A percentile compares a stretch with the other conserved stretches of the same genome.
phyloP scores from a whole-genome alignment of 768 basidiomycete species.

The Phylloporus arenicola region DNA sequence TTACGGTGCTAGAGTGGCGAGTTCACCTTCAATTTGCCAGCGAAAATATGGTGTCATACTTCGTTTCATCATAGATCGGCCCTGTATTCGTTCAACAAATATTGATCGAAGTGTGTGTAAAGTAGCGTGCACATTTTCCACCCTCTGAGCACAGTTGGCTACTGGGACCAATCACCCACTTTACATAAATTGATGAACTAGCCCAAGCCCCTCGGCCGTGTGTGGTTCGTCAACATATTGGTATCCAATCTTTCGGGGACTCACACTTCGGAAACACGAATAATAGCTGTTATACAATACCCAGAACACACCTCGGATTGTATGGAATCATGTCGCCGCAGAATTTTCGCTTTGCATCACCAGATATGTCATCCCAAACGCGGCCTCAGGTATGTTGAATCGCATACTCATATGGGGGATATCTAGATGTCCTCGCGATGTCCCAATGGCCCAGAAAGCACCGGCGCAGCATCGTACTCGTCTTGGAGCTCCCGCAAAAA shows the following conservation, averaged over 20 bases:
- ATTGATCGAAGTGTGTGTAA: not conserved
- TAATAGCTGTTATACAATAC: too few relatives aligned
- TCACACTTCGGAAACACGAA: too few relatives aligned
- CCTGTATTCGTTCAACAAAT: not conserved
- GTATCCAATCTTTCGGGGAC: too few relatives aligned
- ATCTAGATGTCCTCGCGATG: not conserved
- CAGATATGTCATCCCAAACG: not conserved
- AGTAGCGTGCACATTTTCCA: too few relatives aligned
- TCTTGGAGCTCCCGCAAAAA: slow-evolving; percentile 57
- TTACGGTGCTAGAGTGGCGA: not conserved
- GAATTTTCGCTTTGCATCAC: not conserved
- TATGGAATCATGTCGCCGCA: too few relatives aligned
- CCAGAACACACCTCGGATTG: too few relatives aligned
- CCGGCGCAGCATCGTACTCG: slow-evolving; percentile 36
- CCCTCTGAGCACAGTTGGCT: too few relatives aligned
- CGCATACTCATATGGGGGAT: not conserved
- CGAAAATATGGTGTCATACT: not conserved
- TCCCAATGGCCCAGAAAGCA: not conserved
- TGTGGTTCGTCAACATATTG: too few relatives aligned
- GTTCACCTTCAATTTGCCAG: not conserved
- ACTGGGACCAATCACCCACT: too few relatives aligned
- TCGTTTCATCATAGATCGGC: not conserved
- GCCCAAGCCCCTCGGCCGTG: too few relatives aligned
- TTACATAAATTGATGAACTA: too few relatives aligned
- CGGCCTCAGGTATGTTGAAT: not conserved